Base-by-base conservation (phyloP, 2,329 filamentous ascomycete genomes). In the Alternaria hordeiaustralica region DNA sequence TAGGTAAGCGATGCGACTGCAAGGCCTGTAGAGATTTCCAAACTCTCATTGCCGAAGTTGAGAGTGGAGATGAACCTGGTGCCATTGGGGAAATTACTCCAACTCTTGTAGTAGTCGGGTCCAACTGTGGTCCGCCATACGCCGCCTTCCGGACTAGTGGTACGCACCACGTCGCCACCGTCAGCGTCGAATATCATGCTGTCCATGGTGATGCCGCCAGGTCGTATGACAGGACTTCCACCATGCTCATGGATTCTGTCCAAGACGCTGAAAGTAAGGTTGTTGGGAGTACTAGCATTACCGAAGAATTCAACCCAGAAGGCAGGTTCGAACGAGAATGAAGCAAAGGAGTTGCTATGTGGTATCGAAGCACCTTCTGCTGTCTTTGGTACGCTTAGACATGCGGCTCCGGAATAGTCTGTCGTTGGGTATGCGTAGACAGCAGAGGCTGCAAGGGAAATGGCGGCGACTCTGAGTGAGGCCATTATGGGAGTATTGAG, bases 221-320 rank as follows among this genome's bases (percentile, higher is more conserved):
- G 64, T 11, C 61, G 61, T 18, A 66, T 57, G 25, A 64, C 50
- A n/a, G 60, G 64, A 36, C 51, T 44, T n/a, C 61, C 61, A 20
- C 61, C 61, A 59, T 61, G 58, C 21, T 66, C 61, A 23, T 64
- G 58, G 4, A 66, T 64, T 2, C 61, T 56, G 11, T 56, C 13
- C 36, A 66, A 18, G 8, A 53, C 30, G 26, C 18, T 44, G 11
- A 66, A 59, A 5, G 61, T 66, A 10, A 66, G 58, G 3, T 54
- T 54, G 18, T 64, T 64, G 2, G 61, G 55, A 30, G 46, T 64
- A 51, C 50, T 64, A 7, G 64, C 54, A 36, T 61, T 61, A 12
- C 64, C 58, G 55, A 66, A 66, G 44, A 66, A 66, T 8, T 66
- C 64, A 13, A 64, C 61, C 64, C 61, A 66, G 61, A 64, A 66